Percentiles rank a stretch among this genome's conserved stretches.
phyloP scores from a whole-genome alignment of 2,329 filamentous ascomycete genomes.

The Pseudocercospora musae region DNA sequence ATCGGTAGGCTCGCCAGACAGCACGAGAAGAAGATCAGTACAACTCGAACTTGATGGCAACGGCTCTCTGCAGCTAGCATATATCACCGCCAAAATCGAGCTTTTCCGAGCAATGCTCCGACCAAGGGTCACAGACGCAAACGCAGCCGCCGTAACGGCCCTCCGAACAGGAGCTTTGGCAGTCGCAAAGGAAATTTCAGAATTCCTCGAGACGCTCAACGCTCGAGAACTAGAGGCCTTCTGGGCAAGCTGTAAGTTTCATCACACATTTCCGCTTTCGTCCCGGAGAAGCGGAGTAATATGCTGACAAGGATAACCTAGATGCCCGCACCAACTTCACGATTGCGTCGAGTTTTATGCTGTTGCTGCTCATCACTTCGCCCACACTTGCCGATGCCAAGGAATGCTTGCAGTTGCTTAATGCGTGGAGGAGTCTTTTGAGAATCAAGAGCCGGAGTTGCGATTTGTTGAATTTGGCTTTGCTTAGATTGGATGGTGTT shows the following conservation, averaged over 20 bases:
- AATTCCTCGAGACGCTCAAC: conserved; percentile 32
- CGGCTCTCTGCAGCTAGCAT: conserved; percentile 51
- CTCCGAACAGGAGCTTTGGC: conserved; percentile 33
- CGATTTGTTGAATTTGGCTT: conserved; percentile 34
- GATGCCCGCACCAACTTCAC: conserved; percentile 37
- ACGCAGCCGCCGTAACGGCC: conserved; percentile 30
- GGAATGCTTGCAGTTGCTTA: conserved; percentile 32
- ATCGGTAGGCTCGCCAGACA: conserved; percentile 18
- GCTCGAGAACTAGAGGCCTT: conserved; percentile 35
- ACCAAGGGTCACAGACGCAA: conserved; percentile 33
- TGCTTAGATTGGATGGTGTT: conserved; percentile 31
- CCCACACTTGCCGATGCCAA: conserved; percentile 29
- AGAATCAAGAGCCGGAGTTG: conserved; percentile 35
- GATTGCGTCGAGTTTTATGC: conserved; percentile 35
- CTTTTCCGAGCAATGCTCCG: conserved; percentile 52
- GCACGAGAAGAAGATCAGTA: conserved; percentile 12
- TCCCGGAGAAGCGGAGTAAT: neutral
- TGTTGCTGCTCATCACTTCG: conserved; percentile 34
- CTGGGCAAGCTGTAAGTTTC: conserved; percentile 35
- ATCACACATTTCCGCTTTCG: neutral
- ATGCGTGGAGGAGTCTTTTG: conserved; percentile 32
- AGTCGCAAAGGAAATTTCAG: conserved; percentile 32
- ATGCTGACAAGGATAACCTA: conserved; percentile 9
- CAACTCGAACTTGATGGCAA: conserved; percentile 45
- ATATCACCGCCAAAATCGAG: conserved; percentile 52